Evolutionary conservation across 2,329 filamentous ascomycete genomes (phyloP), one percentile per base, ranked within the genome.

Genomic region (Trichoderma asperellum): DNA sequence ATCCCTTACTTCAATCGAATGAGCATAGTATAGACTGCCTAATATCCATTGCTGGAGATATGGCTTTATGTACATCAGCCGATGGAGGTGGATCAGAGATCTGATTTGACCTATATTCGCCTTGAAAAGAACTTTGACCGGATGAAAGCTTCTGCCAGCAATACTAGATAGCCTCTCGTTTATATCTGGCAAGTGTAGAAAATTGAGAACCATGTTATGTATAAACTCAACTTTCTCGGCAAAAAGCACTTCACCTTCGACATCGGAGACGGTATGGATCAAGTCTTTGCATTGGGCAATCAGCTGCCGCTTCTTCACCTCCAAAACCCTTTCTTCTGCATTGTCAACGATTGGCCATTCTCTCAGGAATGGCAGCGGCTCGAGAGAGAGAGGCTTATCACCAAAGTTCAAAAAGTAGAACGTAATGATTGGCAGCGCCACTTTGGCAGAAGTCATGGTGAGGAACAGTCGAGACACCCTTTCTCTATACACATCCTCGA

Each of bases 121-220:
- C 21, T n/a, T 27, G 2, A 67, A 67, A 11, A 67, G 53, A 24
- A 59, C 40, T 10, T 49, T 58, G 8, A 52, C 47, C 3, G 64
- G 64, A n/a, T 67, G 37, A n/a, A 67, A 67, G n/a, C 32, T 43
- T 18, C 16, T 14, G 5, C 53, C 64, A 24, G 64, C 64, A 10
- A 67, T 11, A 2, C 24, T 16, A 12, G 37, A 24, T 10, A 67
- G 64, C 8, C n/a, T 59, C 27, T 43, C 43, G 10, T 47, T 53
- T 34, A 69, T 65, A 18, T 49, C 49, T 34, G 55, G 21, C 18
- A 55, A 66, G 18, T 56, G 40, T 2, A 69, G 55, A 16, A 58
- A 69, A 27, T 66, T 62, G 14, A 56, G 37, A 16, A 69, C 68
- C 2, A 62, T 69, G 27, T 62, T 69, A 16, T 69, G 68, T 4